A percentile compares a stretch with the other conserved stretches of the same genome.
These are phyloP conservation scores for Medicago lupulina DNA, from an alignment of 306 rosid genomes.

Conservation along the genomic window DNA sequence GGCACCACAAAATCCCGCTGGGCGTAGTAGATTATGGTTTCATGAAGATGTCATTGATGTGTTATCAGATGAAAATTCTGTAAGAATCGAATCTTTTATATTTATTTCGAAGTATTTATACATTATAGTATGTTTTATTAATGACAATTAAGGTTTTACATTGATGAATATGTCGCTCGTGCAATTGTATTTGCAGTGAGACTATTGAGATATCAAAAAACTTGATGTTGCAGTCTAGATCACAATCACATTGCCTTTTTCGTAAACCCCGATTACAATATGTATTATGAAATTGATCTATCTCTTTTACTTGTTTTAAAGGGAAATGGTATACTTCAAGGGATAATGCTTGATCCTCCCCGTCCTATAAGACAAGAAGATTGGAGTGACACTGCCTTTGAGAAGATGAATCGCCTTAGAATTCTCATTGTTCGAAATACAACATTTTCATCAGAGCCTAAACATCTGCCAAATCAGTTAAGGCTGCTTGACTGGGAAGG, in stretches of 20 bases:
- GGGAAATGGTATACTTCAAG: constrained; percentile 27
- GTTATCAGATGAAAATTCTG: neutral
- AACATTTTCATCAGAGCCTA: neutral
- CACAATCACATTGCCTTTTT: neutral
- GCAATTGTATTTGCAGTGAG: neutral
- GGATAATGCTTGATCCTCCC: constrained; percentile 35
- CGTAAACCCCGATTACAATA: neutral
- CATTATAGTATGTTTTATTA: neutral
- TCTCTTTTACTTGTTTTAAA: constrained; percentile 3
- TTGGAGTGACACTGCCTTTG: constrained; percentile 9
- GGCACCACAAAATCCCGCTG: neutral
- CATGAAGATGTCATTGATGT: constrained; percentile 4
- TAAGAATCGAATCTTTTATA: neutral
- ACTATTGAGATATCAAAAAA: no score
- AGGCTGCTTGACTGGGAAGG: constrained; percentile 30
- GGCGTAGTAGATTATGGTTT: constrained; percentile 38
- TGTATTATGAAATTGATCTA: neutral
- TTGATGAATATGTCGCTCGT: no score
- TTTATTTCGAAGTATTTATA: neutral
- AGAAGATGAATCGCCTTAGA: constrained; percentile 27
- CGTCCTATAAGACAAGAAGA: neutral
- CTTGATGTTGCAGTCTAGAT: neutral
- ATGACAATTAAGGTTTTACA: no score
- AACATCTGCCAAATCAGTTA: constrained; percentile 32
- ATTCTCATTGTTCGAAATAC: constrained; percentile 35